Conservation (phyloP, 2,329 filamentous ascomycete species). For the Cladobotryum protrusum region DNA sequence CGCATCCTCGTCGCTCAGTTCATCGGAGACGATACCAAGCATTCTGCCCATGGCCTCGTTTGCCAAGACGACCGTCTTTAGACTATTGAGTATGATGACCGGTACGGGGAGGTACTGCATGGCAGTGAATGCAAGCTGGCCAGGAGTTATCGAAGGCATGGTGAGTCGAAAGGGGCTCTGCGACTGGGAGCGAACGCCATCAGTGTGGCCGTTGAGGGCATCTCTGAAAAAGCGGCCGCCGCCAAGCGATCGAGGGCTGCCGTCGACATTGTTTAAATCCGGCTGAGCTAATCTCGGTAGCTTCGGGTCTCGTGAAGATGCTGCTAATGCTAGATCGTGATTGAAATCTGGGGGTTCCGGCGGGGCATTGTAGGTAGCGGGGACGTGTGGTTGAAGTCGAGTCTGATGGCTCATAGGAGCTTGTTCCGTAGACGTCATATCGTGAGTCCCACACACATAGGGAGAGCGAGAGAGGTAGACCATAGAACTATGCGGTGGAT, state of each 20-base stretch:
- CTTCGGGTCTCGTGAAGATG: conserved; percentile 14
- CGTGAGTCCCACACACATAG: conserved; percentile 15
- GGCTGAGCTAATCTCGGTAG: background rate
- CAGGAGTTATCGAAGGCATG: conserved; percentile 44
- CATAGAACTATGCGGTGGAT: background rate
- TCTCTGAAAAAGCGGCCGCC: conserved; percentile 32
- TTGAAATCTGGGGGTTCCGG: conserved; percentile 12
- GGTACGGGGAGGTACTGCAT: conserved; percentile 71
- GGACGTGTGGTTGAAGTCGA: conserved; percentile 21
- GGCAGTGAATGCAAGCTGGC: conserved; percentile 57
- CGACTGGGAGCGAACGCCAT: conserved; percentile 27
- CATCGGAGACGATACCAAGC: conserved; percentile 49
- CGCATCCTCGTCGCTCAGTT: conserved; percentile 33
- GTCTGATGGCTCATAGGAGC: conserved; percentile 23
- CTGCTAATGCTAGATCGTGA: conserved; percentile 12
- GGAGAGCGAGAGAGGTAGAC: background rate
- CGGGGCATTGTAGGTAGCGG: conserved; percentile 18
- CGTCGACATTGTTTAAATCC: conserved; percentile 16
- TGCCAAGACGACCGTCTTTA: conserved; percentile 65
- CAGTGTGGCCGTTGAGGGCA: conserved; percentile 14
- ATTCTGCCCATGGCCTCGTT: conserved; percentile 71
- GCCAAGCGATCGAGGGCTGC: conserved; percentile 19
- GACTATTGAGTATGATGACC: conserved; percentile 58
- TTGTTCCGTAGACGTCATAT: conserved; percentile 28
- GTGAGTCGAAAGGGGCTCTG: conserved; percentile 34